phyloP scores from a whole-genome alignment of 768 basidiomycete genomes.

The Jaapia argillacea region DNA sequence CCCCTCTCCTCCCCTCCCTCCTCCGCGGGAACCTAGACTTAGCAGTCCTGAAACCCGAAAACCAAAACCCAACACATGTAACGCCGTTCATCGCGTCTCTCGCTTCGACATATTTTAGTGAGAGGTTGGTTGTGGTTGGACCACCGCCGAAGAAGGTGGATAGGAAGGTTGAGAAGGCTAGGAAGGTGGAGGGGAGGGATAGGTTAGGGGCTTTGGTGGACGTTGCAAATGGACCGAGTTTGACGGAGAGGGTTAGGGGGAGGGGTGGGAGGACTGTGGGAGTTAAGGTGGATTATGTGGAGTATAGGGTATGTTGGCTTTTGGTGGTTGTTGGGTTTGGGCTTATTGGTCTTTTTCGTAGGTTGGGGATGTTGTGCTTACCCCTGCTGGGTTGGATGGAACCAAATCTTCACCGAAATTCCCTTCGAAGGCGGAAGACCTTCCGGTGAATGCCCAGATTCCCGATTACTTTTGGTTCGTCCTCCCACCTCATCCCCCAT shows the following conservation, averaged over 20 bases:
- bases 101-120: slow-evolving; percentile 41
- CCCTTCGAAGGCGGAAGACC: slow-evolving; percentile 22
- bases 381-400: slow-evolving; percentile 28
- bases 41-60: slow-evolving; percentile 42
- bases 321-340: not conserved
- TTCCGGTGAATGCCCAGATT: slow-evolving; percentile 30
- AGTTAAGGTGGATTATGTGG: slow-evolving; percentile 31
- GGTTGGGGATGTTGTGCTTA: slow-evolving; percentile 55
- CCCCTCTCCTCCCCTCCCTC: too few species aligned
- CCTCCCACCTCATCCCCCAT: not conserved
- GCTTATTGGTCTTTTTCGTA: slow-evolving; percentile 18
- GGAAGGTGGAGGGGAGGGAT: not conserved
- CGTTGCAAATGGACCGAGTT: not conserved
- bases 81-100: slow-evolving; percentile 48
- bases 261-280: not conserved
- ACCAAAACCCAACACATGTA: slow-evolving; percentile 48
- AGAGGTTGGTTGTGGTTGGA: slow-evolving; percentile 45
- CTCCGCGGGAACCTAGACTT: slow-evolving; percentile 46
- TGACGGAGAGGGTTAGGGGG: not conserved
- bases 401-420: slow-evolving; percentile 20
- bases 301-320: slow-evolving; percentile 29
- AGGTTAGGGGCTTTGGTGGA: not conserved
- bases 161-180: slow-evolving; percentile 1
- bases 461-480: slow-evolving; percentile 57
- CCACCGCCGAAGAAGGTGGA: slow-evolving; percentile 20